Conservation (phyloP, 2,329 filamentous ascomycete species). For the Neofusicoccum laricinum region DNA sequence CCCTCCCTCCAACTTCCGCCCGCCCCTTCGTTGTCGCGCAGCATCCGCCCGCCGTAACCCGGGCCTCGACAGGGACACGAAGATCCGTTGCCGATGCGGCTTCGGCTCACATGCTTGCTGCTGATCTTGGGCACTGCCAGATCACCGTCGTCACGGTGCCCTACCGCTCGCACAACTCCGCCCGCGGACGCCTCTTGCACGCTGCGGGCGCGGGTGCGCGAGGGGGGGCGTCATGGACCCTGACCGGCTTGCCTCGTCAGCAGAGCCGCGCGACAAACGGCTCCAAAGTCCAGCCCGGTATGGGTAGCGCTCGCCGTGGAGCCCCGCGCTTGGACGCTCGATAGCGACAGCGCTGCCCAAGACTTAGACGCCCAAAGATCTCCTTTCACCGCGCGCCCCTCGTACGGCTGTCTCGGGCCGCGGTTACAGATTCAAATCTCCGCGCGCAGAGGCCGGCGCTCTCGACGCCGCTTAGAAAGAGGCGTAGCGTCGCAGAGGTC, state of each 20-base stretch:
- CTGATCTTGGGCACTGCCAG: slow-evolving; percentile 9
- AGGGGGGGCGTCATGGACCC: background rate
- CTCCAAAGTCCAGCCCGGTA: background rate
- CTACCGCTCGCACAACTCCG: background rate
- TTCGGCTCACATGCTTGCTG: slow-evolving; percentile 13
- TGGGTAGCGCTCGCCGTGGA: background rate
- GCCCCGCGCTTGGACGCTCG: background rate
- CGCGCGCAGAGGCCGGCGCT: background rate
- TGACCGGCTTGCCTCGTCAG: background rate
- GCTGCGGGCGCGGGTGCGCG: too few relatives aligned
- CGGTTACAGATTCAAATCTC: slow-evolving; percentile 7
- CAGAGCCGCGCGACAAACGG: background rate
- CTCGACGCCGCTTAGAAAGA: background rate
- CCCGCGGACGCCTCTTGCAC: background rate
- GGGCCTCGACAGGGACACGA: background rate
- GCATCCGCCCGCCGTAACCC: background rate
- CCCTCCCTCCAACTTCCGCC: background rate
- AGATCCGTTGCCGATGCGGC: slow-evolving; percentile 5
- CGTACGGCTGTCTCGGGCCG: slow-evolving; percentile 9
- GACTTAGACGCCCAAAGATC: slow-evolving; percentile 5
- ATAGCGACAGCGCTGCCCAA: background rate
- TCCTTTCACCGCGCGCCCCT: slow-evolving; percentile 1
- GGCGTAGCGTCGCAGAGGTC: slow-evolving; percentile 9
- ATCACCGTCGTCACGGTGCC: slow-evolving; percentile 1
- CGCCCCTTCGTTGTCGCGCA: background rate